Evolutionary conservation across 805 yeast genomes (phyloP).

Genomic region (Yueomyces sp.): DNA sequence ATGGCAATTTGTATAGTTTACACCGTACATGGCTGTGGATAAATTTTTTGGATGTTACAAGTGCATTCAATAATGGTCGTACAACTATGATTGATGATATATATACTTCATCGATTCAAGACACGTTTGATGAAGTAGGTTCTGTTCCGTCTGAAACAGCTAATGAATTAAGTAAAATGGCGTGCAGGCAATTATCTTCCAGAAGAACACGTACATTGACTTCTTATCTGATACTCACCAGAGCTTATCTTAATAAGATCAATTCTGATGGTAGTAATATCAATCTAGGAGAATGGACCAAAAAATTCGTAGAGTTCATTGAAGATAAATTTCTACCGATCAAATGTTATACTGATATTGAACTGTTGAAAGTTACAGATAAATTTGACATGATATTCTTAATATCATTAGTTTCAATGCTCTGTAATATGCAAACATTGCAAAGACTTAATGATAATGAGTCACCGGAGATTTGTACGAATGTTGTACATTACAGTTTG

Average conservation of each 20-base stretch:
- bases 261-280: not conserved
- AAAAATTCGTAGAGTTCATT: not conserved
- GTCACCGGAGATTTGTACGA: not conserved
- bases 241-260: not conserved
- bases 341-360: not conserved
- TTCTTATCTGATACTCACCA: not conserved
- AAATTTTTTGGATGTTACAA: constrained; percentile 13
- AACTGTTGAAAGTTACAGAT: not conserved
- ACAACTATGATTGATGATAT: constrained; percentile 12
- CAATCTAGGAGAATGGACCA: not conserved
- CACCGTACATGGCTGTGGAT: constrained; percentile 12
- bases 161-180: too few relatives aligned
- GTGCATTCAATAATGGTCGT: constrained; percentile 20
- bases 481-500: not conserved
- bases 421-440: not conserved
- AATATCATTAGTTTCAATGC: not conserved
- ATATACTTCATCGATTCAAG: not conserved
- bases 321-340: not conserved
- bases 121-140: not conserved
- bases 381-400: not conserved
- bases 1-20: not conserved
- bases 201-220: not conserved
- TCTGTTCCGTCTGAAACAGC: too few relatives aligned
- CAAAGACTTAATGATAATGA: not conserved
- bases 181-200: too few relatives aligned